Percentiles rank a stretch among this genome's conserved stretches.
Conservation (phyloP, 768 basidiomycete species). For the Agrocybe pediades region DNA sequence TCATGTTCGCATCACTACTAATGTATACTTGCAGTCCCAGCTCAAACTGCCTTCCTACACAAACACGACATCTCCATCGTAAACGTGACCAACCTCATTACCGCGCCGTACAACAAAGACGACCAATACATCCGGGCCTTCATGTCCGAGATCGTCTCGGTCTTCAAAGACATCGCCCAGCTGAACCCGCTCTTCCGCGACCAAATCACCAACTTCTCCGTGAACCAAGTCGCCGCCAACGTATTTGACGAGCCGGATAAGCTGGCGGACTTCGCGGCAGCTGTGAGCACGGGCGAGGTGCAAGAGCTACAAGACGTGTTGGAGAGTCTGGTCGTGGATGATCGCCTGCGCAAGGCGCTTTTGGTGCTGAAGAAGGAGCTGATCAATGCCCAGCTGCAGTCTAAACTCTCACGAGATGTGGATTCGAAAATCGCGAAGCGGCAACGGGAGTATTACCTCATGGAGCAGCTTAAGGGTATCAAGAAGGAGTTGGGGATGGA, state of each 20-base stretch:
- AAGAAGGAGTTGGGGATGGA: constrained; percentile 97
- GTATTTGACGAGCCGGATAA: constrained; percentile 98
- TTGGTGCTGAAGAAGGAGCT: constrained; percentile 96
- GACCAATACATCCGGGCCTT: constrained; percentile 95
- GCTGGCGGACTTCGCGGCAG: constrained; percentile 96
- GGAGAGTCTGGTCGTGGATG: constrained; percentile 83
- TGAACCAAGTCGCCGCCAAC: constrained; percentile 88
- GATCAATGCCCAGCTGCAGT: constrained; percentile 94
- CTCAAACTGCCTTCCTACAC: constrained; percentile 86
- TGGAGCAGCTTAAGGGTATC: constrained; percentile 96
- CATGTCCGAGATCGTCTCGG: constrained; percentile 94
- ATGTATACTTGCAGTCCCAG: constrained; percentile 42
- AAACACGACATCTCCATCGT: constrained; percentile 85
- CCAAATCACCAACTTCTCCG: constrained; percentile 95
- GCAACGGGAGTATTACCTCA: constrained; percentile 92
- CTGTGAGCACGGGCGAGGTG: constrained; percentile 92
- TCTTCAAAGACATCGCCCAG: constrained; percentile 98
- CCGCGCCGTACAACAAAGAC: constrained; percentile 86
- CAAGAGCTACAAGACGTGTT: constrained; percentile 92
- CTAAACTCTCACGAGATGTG: constrained; percentile 89
- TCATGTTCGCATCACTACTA: neutral
- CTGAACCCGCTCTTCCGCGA: constrained; percentile 97
- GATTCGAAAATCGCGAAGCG: constrained; percentile 94
- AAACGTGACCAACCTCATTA: constrained; percentile 79
- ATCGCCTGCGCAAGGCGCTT: constrained; percentile 86